Base-by-base conservation (phyloP, 768 basidiomycete species). In the Holtermannia corniformis region DNA sequence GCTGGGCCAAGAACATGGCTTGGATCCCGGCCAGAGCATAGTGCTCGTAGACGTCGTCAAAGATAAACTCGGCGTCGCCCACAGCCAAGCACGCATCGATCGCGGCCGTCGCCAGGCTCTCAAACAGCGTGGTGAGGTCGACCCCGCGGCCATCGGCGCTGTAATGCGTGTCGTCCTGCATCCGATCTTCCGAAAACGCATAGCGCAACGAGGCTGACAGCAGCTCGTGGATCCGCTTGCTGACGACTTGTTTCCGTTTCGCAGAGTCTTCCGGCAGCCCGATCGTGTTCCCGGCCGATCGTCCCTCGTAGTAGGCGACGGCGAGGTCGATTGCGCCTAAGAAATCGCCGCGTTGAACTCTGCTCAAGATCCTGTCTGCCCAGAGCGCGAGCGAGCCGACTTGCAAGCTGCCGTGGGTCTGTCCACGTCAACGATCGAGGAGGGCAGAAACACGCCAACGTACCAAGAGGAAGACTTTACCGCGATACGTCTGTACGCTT, bases 111-210 rank as follows among this genome's bases (percentile, higher is more conserved):
- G 96, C 91, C 16, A 99, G 79, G 19, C 80, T 83, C 74, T 96
- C 87, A 64, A 97, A 99, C 16, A 97, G 75, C 20, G 81, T 77
- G 0, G 91, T 95, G 44, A 87, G 79, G 71, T 97, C 93, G 10
- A 97, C 91, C 21, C 93, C 93, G 37, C 88, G 82, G 20, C 85
- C 85, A 67, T 91, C 86, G 5, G 81, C 78, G 13, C 82, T 85
- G 48, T 75, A 68, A 72, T 96, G 91, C 1, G 91, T 93, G 40
- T 78, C 80, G 69, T 97, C 95, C 21, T 78, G 83, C 81, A 97
- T 84, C 22, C 95, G 83, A 13, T 97, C 90, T 63, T 95, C 88
- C 1, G 93, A 92, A 71, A 99, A 99, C 1, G 86, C 82, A 71
- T 92, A 97, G 19, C 78, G 81, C 41, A 85, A 77, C 1, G 95